A percentile compares a stretch with the other conserved stretches of the same genome.
phyloP scores from a whole-genome alignment of 805 yeast genomes.

The Ogataea ramenticola region DNA sequence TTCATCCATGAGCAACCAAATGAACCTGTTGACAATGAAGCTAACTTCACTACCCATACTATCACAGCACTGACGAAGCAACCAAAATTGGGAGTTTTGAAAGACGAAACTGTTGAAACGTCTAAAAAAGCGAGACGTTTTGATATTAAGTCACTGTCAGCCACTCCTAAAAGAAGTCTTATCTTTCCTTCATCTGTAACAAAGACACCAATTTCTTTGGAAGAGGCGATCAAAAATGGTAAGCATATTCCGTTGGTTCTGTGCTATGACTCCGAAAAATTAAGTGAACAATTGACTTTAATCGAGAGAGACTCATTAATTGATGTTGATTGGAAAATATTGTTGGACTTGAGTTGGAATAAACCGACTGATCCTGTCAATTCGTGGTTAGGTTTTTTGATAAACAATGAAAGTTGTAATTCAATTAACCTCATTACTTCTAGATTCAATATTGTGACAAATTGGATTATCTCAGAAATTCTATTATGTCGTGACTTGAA shows the following conservation, averaged over 20 bases:
- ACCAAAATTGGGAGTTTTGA: neutral
- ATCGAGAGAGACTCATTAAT: slow-evolving; percentile 78
- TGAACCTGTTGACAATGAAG: neutral
- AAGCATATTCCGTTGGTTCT: slow-evolving; percentile 79
- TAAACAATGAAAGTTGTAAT: slow-evolving; percentile 36
- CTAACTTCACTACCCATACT: neutral
- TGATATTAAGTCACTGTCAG: slow-evolving; percentile 20
- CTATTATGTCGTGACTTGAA: slow-evolving; percentile 54
- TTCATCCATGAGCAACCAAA: slow-evolving; percentile 15
- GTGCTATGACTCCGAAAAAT: slow-evolving; percentile 53
- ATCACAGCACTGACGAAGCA: neutral
- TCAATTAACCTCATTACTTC: slow-evolving; percentile 81
- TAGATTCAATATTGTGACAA: slow-evolving; percentile 80
- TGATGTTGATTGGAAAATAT: slow-evolving; percentile 89
- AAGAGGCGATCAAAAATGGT: slow-evolving; percentile 34
- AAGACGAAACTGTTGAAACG: neutral
- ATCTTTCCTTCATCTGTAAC: neutral
- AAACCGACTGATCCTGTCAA: slow-evolving; percentile 57
- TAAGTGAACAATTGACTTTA: slow-evolving; percentile 79
- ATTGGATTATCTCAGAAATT: slow-evolving; percentile 89
- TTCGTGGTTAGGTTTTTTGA: slow-evolving; percentile 77
- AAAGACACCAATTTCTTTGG: slow-evolving; percentile 19
- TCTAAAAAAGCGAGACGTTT: slow-evolving; percentile 14
- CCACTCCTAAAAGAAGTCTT: slow-evolving; percentile 19
- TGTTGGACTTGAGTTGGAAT: slow-evolving; percentile 71